Evolutionary conservation across 1,139 yeast species (phyloP).

Genomic region (Candida dubliniensis): DNA sequence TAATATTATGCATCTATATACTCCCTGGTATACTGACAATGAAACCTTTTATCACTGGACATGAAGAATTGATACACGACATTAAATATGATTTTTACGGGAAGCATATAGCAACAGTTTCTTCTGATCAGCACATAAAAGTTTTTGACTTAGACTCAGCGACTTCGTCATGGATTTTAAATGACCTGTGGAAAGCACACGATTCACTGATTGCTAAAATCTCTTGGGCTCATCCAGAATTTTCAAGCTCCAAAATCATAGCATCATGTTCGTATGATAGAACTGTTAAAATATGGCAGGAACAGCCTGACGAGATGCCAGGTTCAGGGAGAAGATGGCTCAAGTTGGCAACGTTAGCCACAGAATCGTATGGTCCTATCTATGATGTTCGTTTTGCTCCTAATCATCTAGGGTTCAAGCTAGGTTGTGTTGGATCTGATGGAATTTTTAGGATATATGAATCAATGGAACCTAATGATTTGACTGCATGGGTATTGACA

Average conservation of each 20-base stretch:
- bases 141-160: conserved; percentile 71
- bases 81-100: conserved; percentile 90
- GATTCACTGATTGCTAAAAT: conserved; percentile 82
- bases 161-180: conserved; percentile 66
- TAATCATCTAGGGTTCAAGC: conserved; percentile 72
- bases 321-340: conserved; percentile 84
- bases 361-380: conserved; percentile 83
- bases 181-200: conserved; percentile 94
- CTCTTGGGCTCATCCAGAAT: conserved; percentile 94
- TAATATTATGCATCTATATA: neutral
- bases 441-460: conserved; percentile 86
- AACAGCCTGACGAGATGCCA: conserved; percentile 72
- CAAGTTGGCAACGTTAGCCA: conserved; percentile 66
- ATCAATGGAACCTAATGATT: conserved; percentile 83
- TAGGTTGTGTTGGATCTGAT: conserved; percentile 89
- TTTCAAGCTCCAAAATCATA: conserved; percentile 67
- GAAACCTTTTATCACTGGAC: conserved; percentile 82
- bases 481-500: conserved; percentile 77
- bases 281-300: conserved; percentile 89
- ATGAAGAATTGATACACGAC: conserved; percentile 88
- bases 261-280: conserved; percentile 91
- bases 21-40: conserved; percentile 16
- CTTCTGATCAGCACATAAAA: conserved; percentile 88
- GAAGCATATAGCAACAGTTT: conserved; percentile 83
- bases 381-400: conserved; percentile 93